Base-by-base conservation (phyloP, 192 early-diverging fungal species). In the Hyaloraphidium curvatum region DNA sequence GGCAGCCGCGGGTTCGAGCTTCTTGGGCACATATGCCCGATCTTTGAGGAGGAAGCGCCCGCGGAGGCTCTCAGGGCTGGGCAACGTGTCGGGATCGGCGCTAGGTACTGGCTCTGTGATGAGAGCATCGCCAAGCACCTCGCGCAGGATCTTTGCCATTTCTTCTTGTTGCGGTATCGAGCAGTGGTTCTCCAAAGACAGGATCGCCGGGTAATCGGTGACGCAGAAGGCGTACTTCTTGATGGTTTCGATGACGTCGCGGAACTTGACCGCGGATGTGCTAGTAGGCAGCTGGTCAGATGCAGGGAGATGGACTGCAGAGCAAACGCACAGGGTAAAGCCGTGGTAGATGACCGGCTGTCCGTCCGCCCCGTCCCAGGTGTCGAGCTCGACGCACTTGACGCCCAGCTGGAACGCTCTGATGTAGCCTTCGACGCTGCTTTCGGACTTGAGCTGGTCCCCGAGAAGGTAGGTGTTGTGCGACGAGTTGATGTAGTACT, bases 401-500 rank as follows among this genome's bases (percentile, higher is more conserved):
- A 57, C 87, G 91, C 9, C 91, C 91, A 9, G 74, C 65, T 58
- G 84, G 81, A 40, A 94, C 64, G 84, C 86, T 19, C 86, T 68
- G 35, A 91, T 83, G 58, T 94, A 94, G 3, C 79, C 80, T 58
- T 91, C 89, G 1, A 91, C 81, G 1, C 83, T 82, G 11, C 79
- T 74, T 28, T 78, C 67, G 1, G 87, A 78, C 1, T 77, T 71
- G 2, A 94, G 59, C 66, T 94, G 91, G 54, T 91, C 78, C 7
- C 86, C 77, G 0, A 81, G 60, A 16, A 94, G 73, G 58, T 94
- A 78, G 4, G 91, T 94, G 60, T 94, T 94, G 57, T 94, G 91
- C 17, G 83, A 87, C 0, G 87, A 80, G 43, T 80, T 77, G 37
- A 92, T 82, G 35, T 73, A 89, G 63, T 94, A 94, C 52, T 84